Percentiles rank a stretch among this genome's conserved stretches.
Conservation (phyloP, 192 early-diverging fungal species). For the Chytriomyces confervae region DNA sequence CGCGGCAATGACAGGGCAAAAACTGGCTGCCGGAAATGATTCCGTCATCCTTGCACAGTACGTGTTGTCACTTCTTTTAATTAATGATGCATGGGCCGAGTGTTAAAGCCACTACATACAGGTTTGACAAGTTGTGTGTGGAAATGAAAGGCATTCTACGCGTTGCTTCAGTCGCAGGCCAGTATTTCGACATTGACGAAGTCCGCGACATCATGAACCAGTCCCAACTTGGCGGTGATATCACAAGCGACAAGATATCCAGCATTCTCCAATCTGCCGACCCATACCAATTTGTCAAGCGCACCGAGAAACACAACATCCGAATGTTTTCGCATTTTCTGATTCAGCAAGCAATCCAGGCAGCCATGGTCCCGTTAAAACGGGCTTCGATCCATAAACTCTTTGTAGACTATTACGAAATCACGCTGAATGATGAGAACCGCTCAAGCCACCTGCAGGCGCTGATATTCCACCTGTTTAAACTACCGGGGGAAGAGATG, state of each 20-base stretch:
- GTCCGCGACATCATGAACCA: not conserved
- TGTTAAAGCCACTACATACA: not conserved
- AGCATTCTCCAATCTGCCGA: not conserved
- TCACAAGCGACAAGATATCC: not conserved
- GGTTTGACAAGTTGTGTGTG: not conserved
- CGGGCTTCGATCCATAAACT: not conserved
- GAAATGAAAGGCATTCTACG: slow-evolving; percentile 13
- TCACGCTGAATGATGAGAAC: not conserved
- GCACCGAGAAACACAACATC: not conserved
- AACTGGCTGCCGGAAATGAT: not conserved
- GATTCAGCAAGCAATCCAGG: slow-evolving; percentile 13
- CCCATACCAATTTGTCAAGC: not conserved
- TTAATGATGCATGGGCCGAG: not conserved
- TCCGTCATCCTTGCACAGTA: no score
- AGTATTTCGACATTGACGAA: slow-evolving; percentile 13
- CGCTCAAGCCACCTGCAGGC: not conserved
- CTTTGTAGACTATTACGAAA: slow-evolving; percentile 12
- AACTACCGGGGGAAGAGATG: not conserved
- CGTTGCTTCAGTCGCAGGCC: slow-evolving; percentile 5
- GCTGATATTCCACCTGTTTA: slow-evolving; percentile 10
- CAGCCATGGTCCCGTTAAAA: not conserved
- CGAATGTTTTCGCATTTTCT: slow-evolving; percentile 17
- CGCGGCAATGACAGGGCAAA: not conserved
- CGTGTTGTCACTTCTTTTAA: not conserved
- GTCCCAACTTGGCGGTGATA: not conserved